These are phyloP conservation scores for Carnegiea gigantea DNA, from an alignment of 179 eudicot genomes.

Conservation along the genomic window DNA sequence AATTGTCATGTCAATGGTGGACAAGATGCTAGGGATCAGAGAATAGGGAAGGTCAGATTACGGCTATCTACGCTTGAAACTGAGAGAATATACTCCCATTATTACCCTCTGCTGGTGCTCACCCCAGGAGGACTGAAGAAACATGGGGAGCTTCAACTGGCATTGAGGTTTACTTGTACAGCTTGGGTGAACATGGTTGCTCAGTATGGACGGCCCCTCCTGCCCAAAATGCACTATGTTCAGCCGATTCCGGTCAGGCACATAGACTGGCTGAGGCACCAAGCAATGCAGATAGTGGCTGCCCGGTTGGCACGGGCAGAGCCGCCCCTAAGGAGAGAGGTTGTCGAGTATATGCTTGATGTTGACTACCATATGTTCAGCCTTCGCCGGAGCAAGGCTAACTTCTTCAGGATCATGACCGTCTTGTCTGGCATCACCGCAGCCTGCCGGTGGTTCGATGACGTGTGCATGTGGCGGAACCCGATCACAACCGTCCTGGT, in stretches of 20 bases:
- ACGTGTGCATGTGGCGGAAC: slow-evolving; percentile 68
- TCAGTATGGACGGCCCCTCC: slow-evolving; percentile 71
- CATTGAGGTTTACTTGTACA: slow-evolving; percentile 75
- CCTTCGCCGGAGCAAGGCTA: slow-evolving; percentile 83
- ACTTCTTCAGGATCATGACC: slow-evolving; percentile 72
- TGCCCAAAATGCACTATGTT: slow-evolving; percentile 87
- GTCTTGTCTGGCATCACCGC: slow-evolving; percentile 61
- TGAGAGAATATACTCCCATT: slow-evolving; percentile 73
- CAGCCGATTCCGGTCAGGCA: slow-evolving; percentile 77
- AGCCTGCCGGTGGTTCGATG: slow-evolving; percentile 56
- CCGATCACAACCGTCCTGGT: slow-evolving; percentile 67
- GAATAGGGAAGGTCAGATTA: slow-evolving; percentile 83
- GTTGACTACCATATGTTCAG: slow-evolving; percentile 85
- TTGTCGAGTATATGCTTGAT: slow-evolving; percentile 88
- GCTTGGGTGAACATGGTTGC: slow-evolving; percentile 95
- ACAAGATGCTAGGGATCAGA: slow-evolving; percentile 60
- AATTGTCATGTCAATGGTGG: slow-evolving; percentile 61
- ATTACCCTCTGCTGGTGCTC: slow-evolving; percentile 76
- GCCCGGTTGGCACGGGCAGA: slow-evolving; percentile 64
- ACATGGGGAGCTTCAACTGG: slow-evolving; percentile 84
- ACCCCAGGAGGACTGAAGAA: slow-evolving; percentile 67
- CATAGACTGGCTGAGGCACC: slow-evolving; percentile 83
- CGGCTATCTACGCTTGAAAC: slow-evolving; percentile 80
- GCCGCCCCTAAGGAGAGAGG: slow-evolving; percentile 78
- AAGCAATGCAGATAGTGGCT: slow-evolving; percentile 86